Evolutionary conservation across 768 basidiomycete genomes (phyloP).

Genomic region (Termitomyces heimii): DNA sequence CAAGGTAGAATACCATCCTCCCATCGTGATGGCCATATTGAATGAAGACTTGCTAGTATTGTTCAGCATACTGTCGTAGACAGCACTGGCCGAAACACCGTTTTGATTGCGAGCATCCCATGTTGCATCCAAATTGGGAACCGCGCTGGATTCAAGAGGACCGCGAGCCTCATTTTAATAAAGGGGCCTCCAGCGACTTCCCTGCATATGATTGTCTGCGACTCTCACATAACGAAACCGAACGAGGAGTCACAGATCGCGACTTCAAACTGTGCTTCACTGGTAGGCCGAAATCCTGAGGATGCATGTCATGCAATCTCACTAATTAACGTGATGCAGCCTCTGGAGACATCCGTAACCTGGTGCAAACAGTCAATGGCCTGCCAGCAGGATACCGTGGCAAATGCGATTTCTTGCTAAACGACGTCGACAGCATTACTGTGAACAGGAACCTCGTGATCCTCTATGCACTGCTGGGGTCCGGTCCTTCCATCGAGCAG

Average conservation of each 20-base stretch:
- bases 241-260: constrained; percentile 17
- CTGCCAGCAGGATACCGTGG: constrained; percentile 30
- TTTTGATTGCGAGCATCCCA: constrained; percentile 26
- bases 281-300: not conserved
- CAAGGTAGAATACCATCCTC: not conserved
- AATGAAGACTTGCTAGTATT: constrained; percentile 20
- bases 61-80: constrained; percentile 27
- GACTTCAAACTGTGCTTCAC: constrained; percentile 29
- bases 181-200: constrained; percentile 17
- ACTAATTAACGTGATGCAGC: constrained; percentile 16
- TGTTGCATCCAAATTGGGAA: constrained; percentile 23
- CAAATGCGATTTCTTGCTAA: constrained; percentile 32
- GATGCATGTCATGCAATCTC: not conserved
- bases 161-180: constrained; percentile 17
- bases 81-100: constrained; percentile 31
- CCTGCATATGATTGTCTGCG: constrained; percentile 29
- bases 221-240: constrained; percentile 27
- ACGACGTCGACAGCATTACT: constrained; percentile 29
- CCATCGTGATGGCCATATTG: not conserved
- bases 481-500: constrained; percentile 34
- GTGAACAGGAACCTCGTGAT: constrained; percentile 36
- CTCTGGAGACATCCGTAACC: constrained; percentile 28
- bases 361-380: constrained; percentile 29
- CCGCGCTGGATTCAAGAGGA: constrained; percentile 27
- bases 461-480: constrained; percentile 29